These are phyloP conservation scores for Phytophthora pseudosyringae DNA, from an alignment of 352 stramenopile genomes.

Conservation along the genomic window DNA sequence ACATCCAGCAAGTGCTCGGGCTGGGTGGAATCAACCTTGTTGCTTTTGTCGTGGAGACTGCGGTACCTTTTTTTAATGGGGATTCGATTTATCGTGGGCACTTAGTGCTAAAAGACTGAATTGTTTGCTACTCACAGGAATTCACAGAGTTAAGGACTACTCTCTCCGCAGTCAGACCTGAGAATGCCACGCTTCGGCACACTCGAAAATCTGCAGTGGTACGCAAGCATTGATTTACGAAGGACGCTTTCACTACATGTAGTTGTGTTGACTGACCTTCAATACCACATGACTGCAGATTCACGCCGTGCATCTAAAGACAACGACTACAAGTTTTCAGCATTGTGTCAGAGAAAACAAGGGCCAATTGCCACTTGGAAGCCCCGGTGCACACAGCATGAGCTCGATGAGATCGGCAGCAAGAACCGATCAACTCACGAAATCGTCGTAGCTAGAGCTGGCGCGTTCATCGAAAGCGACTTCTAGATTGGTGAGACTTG, in stretches of 20 bases:
- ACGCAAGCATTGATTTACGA: background rate
- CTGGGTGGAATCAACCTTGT: conserved; percentile 21
- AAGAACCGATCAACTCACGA: too few species aligned
- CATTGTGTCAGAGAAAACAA: background rate
- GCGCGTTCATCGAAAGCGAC: too few species aligned
- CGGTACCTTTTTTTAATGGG: conserved; percentile 2
- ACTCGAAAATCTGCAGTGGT: background rate
- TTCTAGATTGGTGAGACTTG: too few species aligned
- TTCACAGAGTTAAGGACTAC: conserved; percentile 12
- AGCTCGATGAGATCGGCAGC: too few species aligned
- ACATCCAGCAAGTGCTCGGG: conserved; percentile 17
- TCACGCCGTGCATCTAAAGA: background rate
- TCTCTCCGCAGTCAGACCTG: background rate
- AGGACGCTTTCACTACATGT: too few species aligned
- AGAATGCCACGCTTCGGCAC: background rate
- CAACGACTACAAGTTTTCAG: background rate
- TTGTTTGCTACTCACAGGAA: conserved; percentile 13
- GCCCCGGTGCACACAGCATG: too few species aligned
- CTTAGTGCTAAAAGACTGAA: background rate
- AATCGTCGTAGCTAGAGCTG: too few species aligned
- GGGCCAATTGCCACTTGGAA: too few species aligned
- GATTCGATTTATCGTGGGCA: background rate
- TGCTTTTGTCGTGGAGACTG: conserved; percentile 7
- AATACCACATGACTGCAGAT: background rate
- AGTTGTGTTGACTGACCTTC: background rate